Evolutionary conservation across 2,329 filamentous ascomycete genomes (phyloP), one percentile per base, ranked within the genome.

Genomic region (Cladorrhinum sp.): DNA sequence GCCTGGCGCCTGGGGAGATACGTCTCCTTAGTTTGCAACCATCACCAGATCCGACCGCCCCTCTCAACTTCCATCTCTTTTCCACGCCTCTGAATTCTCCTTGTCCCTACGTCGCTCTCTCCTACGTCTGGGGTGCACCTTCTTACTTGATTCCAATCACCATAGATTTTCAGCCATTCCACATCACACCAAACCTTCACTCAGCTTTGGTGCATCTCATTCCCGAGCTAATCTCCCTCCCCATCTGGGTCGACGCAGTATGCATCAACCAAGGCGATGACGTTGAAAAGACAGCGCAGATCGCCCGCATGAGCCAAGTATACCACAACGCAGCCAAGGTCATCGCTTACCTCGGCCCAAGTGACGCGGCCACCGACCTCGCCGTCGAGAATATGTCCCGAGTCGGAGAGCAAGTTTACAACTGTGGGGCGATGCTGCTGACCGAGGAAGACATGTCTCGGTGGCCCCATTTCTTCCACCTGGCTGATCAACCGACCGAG

Each of bases 201-300:
- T 25, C 50, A 16, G 50, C 50, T 7, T 22, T 51, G 18, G 4
- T 10, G 3, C 16, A 22, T 8, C 22, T 51, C 10, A 13, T 27
- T 7, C 16, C 22, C 24, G 18, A n/a, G n/a, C 3, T 24, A 16
- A 12, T 49, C 8, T 22, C 4, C 12, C 22, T 29, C 10, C 16
- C 22, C 7, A 25, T 51, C 13, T 59, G 57, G 57, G n/a, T 59
- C 6, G 57, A 59, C 36, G 50, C 57, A 29, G 41, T 59, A 12
- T 59, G 57, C 51, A 59, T 59, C 51, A 59, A 59, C 18, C 57
- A 55, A 24, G n/a, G 10, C 20, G 57, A 59, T 16, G 38, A 59
- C 3, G 50, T 54, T n/a, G 57, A 59, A 36, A 53, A 54, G 32
- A 49, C 48, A 2, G 50, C 36, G 23, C 57, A 59, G 52, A 52